These are phyloP conservation scores for Nigrospora sphaerica DNA, from an alignment of 2,329 filamentous ascomycete genomes.

Conservation along the genomic window DNA sequence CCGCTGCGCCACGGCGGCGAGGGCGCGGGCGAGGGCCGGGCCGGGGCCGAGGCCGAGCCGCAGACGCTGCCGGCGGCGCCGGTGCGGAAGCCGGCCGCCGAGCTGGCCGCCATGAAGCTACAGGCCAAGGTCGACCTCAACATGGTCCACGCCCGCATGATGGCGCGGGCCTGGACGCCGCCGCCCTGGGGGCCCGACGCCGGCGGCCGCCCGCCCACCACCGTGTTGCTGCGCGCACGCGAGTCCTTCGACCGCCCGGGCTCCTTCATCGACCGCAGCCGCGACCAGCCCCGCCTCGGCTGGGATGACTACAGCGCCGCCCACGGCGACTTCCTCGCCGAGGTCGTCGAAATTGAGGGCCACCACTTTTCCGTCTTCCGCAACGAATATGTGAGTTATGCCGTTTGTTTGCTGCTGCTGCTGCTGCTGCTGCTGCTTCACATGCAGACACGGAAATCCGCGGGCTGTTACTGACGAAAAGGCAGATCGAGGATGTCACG, in stretches of 20 bases:
- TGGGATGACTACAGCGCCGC: conserved; percentile 36
- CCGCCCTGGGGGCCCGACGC: conserved; percentile 12
- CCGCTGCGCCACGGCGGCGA: conserved; percentile 11
- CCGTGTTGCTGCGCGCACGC: conserved; percentile 37
- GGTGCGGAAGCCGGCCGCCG: conserved; percentile 14
- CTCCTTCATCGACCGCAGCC: conserved; percentile 30
- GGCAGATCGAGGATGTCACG: conserved; percentile 16
- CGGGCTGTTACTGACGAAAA: background rate
- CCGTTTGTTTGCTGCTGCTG: too few species aligned
- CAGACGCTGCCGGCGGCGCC: conserved; percentile 15
- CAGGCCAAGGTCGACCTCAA: conserved; percentile 23
- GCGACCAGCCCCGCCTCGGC: conserved; percentile 34
- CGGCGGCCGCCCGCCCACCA: conserved; percentile 25
- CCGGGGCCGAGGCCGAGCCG: conserved; percentile 8
- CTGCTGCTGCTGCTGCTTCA: background rate
- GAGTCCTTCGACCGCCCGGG: conserved; percentile 27
- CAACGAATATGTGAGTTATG: conserved; percentile 19
- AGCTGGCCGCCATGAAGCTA: conserved; percentile 19
- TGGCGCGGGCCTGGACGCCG: conserved; percentile 18
- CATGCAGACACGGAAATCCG: background rate
- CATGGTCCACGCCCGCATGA: conserved; percentile 22
- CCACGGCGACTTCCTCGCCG: conserved; percentile 32
- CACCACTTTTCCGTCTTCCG: conserved; percentile 38
- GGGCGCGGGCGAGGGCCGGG: background rate
- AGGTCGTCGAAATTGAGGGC: conserved; percentile 40